Evolutionary conservation across 2,329 filamentous ascomycete genomes (phyloP).

Genomic region (Fusarium siculi): DNA sequence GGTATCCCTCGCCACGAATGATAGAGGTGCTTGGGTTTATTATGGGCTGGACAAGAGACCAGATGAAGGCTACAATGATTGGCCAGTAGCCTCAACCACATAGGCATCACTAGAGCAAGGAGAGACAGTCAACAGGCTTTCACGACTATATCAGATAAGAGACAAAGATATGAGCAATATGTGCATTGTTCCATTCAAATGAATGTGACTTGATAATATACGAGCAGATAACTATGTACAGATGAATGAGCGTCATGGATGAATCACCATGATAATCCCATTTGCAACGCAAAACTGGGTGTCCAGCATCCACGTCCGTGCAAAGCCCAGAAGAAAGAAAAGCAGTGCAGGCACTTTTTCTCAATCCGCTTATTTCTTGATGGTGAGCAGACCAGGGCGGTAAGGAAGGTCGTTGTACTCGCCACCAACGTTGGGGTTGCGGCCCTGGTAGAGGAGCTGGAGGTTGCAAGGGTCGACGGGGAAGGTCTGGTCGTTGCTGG

Average conservation of each 20-base stretch:
- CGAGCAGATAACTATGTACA: constrained; percentile 20
- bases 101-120: fast-evolving
- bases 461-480: constrained; percentile 72
- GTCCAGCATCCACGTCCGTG: neutral
- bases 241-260: constrained; percentile 1
- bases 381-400: constrained; percentile 19
- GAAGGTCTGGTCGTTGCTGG: constrained; percentile 69
- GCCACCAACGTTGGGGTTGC: constrained; percentile 49
- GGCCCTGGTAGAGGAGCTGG: constrained; percentile 72
- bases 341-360: neutral
- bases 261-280: constrained; percentile 2
- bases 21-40: neutral
- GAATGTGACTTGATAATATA: constrained; percentile 20
- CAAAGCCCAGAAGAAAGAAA: neutral
- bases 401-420: constrained; percentile 53
- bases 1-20: neutral
- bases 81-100: neutral
- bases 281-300: neutral
- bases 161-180: neutral
- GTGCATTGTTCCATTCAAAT: constrained; percentile 10
- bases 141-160: fast-evolving
- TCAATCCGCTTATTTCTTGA: constrained; percentile 1
- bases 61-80: constrained; percentile 16
- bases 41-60: neutral
- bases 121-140: fast-evolving